A percentile compares a stretch with the other conserved stretches of the same genome.
These are phyloP conservation scores for Apophysomyces variabilis DNA, from an alignment of 371 early-diverging fungal genomes.

Conservation along the genomic window DNA sequence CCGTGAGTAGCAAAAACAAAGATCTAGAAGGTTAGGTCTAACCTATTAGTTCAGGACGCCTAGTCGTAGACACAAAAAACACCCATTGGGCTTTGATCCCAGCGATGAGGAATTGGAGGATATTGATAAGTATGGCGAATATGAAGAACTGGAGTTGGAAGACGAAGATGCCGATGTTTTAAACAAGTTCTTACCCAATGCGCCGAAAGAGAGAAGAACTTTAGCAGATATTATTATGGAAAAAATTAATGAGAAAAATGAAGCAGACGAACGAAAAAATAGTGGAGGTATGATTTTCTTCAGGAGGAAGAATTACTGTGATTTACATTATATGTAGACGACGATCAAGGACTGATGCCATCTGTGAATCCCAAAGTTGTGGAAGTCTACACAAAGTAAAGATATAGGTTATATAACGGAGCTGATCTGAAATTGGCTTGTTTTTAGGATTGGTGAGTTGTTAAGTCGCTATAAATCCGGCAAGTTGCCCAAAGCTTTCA, in stretches of 20 bases:
- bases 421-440: conserved; percentile 4
- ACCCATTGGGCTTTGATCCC: conserved; percentile 46
- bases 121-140: conserved; percentile 59
- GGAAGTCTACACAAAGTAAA: conserved; percentile 92
- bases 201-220: conserved; percentile 81
- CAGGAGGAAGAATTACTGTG: conserved; percentile 25
- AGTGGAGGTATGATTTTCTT: conserved; percentile 28
- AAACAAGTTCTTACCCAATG: conserved; percentile 87
- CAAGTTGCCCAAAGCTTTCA: conserved; percentile 97
- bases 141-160: conserved; percentile 69
- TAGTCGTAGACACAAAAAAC: conserved; percentile 20
- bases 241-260: conserved; percentile 84
- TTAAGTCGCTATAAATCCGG: conserved; percentile 95
- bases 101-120: conserved; percentile 62
- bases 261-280: conserved; percentile 35
- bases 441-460: conserved; percentile 80
- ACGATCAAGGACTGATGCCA: conserved; percentile 50
- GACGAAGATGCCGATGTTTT: conserved; percentile 79
- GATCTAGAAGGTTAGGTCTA: conserved; percentile 19
- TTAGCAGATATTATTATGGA: conserved; percentile 95
- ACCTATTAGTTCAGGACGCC: conserved; percentile 3
- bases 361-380: conserved; percentile 88
- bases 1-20: conserved; percentile 25
- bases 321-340: conserved; percentile 19
- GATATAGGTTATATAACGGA: neutral